phyloP scores from a whole-genome alignment of 163 green algal species.

The Scenedesmus sp. region DNA sequence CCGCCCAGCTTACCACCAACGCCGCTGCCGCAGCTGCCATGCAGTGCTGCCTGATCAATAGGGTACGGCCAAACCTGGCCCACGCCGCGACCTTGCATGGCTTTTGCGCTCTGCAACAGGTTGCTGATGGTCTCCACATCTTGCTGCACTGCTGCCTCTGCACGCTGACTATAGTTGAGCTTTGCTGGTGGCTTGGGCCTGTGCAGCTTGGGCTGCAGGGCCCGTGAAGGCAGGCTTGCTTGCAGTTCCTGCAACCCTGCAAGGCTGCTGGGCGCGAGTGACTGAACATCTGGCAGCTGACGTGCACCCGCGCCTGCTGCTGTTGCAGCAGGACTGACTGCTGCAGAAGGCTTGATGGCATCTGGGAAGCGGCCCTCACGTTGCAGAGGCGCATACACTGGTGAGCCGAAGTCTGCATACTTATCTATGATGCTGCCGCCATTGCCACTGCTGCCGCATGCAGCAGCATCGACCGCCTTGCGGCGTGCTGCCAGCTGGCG shows the following conservation, averaged over 20 bases:
- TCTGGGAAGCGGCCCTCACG: constrained; percentile 79
- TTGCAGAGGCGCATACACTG: constrained; percentile 81
- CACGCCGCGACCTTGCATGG: constrained; percentile 60
- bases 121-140: constrained; percentile 71
- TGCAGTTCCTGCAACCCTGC: constrained; percentile 71
- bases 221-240: constrained; percentile 55
- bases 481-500: constrained; percentile 61
- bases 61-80: constrained; percentile 74
- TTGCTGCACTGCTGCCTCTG: constrained; percentile 62
- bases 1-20: constrained; percentile 5
- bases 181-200: constrained; percentile 53
- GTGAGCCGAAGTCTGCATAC: constrained; percentile 77
- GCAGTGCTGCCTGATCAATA: constrained; percentile 47
- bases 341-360: constrained; percentile 51
- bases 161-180: constrained; percentile 68
- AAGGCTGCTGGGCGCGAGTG: background rate
- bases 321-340: background rate
- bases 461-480: constrained; percentile 3
- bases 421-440: constrained; percentile 69
- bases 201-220: constrained; percentile 12
- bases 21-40: background rate
- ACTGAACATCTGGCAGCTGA: constrained; percentile 17
- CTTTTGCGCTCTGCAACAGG: constrained; percentile 71
- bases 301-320: background rate
- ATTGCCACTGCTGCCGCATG: constrained; percentile 41